A percentile compares a stretch with the other conserved stretches of the same genome.
These are phyloP conservation scores for Plasmodium coatneyi DNA, from an alignment of 169 alveolate genomes.

Conservation along the genomic window DNA sequence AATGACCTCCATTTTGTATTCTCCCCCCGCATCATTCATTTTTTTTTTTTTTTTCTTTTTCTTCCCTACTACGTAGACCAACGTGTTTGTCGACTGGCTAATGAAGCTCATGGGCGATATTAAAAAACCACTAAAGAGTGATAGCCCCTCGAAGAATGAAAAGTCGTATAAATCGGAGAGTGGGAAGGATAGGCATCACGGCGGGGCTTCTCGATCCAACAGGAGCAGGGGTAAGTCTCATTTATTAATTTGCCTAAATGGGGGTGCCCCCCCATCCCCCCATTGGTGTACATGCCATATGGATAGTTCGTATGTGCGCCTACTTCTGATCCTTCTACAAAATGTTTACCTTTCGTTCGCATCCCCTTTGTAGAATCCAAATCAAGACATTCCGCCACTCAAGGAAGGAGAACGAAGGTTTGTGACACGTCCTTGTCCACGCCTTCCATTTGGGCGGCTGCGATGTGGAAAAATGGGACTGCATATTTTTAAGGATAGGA, in stretches of 20 bases:
- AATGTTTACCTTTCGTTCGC: neutral
- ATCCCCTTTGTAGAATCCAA: constrained; percentile 8
- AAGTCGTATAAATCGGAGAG: constrained; percentile 8
- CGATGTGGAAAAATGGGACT: neutral
- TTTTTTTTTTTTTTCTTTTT: neutral
- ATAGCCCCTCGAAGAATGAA: constrained; percentile 1
- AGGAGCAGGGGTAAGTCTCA: constrained; percentile 24
- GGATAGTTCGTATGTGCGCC: neutral
- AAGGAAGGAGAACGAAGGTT: constrained; percentile 36
- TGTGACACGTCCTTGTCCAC: neutral
- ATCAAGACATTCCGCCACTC: constrained; percentile 13
- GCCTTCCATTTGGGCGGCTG: neutral
- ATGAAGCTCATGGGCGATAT: constrained; percentile 26
- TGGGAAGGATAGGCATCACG: constrained; percentile 11
- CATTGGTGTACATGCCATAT: neutral
- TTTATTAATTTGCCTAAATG: neutral
- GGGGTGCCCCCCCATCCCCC: neutral
- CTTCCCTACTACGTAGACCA: neutral
- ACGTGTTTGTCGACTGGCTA: constrained; percentile 53
- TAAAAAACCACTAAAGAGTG: constrained; percentile 24
- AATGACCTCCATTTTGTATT: neutral
- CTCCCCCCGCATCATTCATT: neutral
- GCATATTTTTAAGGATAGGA: neutral
- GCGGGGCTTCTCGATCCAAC: constrained; percentile 21
- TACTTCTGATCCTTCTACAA: neutral